These are phyloP conservation scores for Euptelea pleiosperma DNA, from an alignment of 164 flowering plant genomes.

Conservation along the genomic window DNA sequence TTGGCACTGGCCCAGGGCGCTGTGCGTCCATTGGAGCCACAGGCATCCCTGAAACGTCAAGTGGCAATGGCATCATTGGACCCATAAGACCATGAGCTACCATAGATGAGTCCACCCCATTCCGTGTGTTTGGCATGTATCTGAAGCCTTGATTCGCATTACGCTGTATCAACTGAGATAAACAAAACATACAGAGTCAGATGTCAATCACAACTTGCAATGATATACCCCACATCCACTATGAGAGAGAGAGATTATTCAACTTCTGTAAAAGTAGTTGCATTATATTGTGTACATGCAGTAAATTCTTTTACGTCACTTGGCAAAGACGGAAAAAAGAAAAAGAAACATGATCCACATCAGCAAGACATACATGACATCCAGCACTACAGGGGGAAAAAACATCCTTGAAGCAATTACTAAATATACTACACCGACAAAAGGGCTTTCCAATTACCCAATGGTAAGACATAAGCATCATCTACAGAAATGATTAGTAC, in stretches of 20 bases:
- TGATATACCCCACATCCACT: not conserved
- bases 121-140: conserved; percentile 43
- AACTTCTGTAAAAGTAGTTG: too few species aligned
- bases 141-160: conserved; percentile 46
- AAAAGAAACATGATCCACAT: not conserved
- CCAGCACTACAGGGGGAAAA: too few species aligned
- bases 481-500: too few species aligned
- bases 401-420: too few species aligned
- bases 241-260: too few species aligned
- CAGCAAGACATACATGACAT: too few species aligned
- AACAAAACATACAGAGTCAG: not conserved
- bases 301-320: too few species aligned
- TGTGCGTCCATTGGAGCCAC: conserved; percentile 30
- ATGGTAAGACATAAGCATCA: too few species aligned
- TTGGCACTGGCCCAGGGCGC: conserved; percentile 36
- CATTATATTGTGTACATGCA: too few species aligned
- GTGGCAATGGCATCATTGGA: conserved; percentile 42
- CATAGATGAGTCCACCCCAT: conserved; percentile 40
- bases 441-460: too few species aligned
- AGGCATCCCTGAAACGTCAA: conserved; percentile 42
- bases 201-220: not conserved
- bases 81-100: conserved; percentile 50
- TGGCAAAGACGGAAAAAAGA: too few species aligned
- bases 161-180: conserved; percentile 35
- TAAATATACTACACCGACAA: too few species aligned